Evolutionary conservation across 177 flowering plant genomes (phyloP).

Genomic region (Vitis hybrid): DNA sequence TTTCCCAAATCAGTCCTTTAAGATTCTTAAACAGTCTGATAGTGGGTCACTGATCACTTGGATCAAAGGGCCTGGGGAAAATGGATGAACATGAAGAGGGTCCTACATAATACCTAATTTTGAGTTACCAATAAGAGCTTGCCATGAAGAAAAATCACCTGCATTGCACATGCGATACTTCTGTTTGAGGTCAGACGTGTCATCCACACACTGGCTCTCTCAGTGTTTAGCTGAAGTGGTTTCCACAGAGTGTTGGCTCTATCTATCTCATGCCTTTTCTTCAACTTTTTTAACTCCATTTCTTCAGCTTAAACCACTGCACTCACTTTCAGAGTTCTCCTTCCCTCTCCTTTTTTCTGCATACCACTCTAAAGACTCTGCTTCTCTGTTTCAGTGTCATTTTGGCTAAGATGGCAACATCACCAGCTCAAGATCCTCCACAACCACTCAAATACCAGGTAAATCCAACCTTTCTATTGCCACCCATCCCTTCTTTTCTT

Average conservation of each 20-base stretch:
- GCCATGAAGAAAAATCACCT: no score
- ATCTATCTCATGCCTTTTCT: conserved; percentile 8
- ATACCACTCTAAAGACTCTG: background rate
- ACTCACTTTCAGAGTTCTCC: conserved; percentile 1
- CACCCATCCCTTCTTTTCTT: background rate
- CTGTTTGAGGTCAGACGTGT: no score
- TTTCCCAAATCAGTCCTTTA: no score
- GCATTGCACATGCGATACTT: no score
- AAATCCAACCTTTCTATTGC: background rate
- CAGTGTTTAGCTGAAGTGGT: background rate
- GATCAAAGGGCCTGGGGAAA: no score
- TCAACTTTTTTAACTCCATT: conserved; percentile 9
- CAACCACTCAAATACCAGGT: conserved; percentile 32
- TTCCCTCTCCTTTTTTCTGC: conserved; percentile 1
- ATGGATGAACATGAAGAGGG: no score
- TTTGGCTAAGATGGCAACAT: conserved; percentile 21
- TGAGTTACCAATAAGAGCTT: no score
- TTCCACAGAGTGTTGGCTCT: conserved; percentile 1
- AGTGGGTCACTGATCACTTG: no score
- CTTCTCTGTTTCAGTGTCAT: no score
- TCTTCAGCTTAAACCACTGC: background rate
- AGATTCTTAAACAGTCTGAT: no score
- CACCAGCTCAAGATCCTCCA: conserved; percentile 23
- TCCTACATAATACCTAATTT: no score
- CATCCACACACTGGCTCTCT: background rate